phyloP scores from a whole-genome alignment of 805 yeast species.

The Saturnispora bothae region DNA sequence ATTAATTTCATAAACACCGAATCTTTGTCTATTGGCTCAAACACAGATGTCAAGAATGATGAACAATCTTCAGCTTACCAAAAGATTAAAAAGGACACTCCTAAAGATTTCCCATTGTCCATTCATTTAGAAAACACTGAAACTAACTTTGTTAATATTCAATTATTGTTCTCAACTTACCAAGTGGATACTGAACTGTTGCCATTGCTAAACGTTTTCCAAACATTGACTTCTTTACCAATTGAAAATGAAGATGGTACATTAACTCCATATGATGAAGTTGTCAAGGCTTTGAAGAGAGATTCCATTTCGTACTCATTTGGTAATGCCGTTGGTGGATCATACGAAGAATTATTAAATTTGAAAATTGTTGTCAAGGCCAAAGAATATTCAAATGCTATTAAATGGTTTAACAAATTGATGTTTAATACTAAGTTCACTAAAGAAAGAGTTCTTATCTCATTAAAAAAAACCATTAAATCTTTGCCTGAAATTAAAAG shows the following conservation, averaged over 20 bases:
- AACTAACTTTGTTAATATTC: constrained; percentile 68
- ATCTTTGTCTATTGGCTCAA: constrained; percentile 50
- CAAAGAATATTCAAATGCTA: constrained; percentile 53
- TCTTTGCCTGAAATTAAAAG: constrained; percentile 54
- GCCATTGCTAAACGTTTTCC: constrained; percentile 55
- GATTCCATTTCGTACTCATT: constrained; percentile 59
- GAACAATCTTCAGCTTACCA: constrained; percentile 16
- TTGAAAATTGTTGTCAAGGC: constrained; percentile 52
- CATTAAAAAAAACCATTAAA: constrained; percentile 51
- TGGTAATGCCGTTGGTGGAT: constrained; percentile 45
- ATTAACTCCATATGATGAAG: constrained; percentile 57
- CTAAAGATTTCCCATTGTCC: constrained; percentile 49
- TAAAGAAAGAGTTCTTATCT: constrained; percentile 54
- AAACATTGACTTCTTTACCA: constrained; percentile 65
- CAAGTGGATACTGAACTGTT: constrained; percentile 41
- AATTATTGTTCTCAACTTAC: constrained; percentile 48
- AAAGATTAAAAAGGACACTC: constrained; percentile 22
- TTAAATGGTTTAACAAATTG: constrained; percentile 65
- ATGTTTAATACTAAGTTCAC: constrained; percentile 64
- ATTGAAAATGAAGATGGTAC: constrained; percentile 52
- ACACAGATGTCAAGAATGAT: constrained; percentile 26
- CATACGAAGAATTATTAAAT: constrained; percentile 55
- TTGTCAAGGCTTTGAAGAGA: constrained; percentile 58
- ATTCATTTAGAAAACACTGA: constrained; percentile 71
- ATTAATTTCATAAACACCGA: constrained; percentile 63